phyloP scores from a whole-genome alignment of 306 rosid species.

The Cucumis melo region DNA sequence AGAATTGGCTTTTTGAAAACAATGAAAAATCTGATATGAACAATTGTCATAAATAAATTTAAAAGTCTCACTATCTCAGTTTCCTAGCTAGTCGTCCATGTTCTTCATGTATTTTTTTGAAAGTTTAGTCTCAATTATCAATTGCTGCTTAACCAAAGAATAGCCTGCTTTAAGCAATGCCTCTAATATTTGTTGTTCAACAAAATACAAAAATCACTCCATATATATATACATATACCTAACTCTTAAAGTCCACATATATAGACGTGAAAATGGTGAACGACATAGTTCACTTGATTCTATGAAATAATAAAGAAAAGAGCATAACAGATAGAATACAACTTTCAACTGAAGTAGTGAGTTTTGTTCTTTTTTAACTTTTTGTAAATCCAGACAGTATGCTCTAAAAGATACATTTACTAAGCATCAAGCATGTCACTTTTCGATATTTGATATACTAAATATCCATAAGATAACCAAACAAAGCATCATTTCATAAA shows the following conservation, averaged over 20 bases:
- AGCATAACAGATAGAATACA: not conserved
- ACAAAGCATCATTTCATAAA: too few species aligned
- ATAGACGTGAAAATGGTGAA: not conserved
- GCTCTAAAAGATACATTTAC: too few species aligned
- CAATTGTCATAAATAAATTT: too few species aligned
- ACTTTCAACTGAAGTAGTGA: not conserved
- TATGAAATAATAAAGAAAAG: not conserved
- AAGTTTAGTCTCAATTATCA: too few species aligned
- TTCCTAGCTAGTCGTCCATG: too few species aligned
- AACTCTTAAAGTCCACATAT: not conserved
- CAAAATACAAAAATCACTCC: constrained; percentile 17
- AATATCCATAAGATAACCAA: too few species aligned
- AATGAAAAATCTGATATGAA: not conserved
- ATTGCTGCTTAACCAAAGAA: too few species aligned
- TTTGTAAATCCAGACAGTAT: not conserved
- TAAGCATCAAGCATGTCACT: too few species aligned
- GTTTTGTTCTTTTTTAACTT: not conserved
- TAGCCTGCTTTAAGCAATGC: constrained; percentile 80
- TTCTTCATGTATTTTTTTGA: too few species aligned
- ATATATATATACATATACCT: not conserved
- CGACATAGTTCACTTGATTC: not conserved
- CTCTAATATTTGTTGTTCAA: constrained; percentile 71
- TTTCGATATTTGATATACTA: too few species aligned
- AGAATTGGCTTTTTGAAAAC: not conserved
- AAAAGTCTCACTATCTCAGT: too few species aligned